A percentile compares a stretch with the other conserved stretches of the same genome.
phyloP scores from a whole-genome alignment of 352 stramenopile genomes.

The Phytophthora nicotianae region DNA sequence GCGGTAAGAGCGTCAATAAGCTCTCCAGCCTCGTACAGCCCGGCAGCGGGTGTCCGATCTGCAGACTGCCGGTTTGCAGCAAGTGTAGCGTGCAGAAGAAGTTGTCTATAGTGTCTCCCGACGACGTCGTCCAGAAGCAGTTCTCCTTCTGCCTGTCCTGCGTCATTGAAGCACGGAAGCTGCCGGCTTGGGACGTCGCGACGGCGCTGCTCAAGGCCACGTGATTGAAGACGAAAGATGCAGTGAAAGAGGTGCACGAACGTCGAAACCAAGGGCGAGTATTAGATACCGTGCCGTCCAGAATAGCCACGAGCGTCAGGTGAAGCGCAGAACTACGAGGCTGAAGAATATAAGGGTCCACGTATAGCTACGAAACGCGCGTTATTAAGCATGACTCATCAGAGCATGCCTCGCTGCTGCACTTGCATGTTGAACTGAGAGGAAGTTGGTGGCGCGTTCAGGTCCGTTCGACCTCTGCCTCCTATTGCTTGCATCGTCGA shows the following conservation, averaged over 20 bases:
- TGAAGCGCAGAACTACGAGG: constrained; percentile 7
- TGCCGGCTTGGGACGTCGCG: constrained; percentile 47
- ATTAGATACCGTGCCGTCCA: no score
- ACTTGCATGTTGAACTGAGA: constrained; percentile 17
- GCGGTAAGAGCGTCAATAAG: constrained; percentile 35
- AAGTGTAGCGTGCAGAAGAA: constrained; percentile 58
- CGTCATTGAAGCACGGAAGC: constrained; percentile 46
- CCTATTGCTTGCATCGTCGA: constrained; percentile 21
- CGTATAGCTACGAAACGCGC: constrained; percentile 10
- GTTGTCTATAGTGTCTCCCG: constrained; percentile 35
- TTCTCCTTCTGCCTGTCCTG: constrained; percentile 64
- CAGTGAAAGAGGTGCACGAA: background rate
- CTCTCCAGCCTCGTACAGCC: constrained; percentile 29
- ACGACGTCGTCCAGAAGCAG: constrained; percentile 47
- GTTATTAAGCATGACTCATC: constrained; percentile 6
- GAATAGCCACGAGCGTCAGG: background rate
- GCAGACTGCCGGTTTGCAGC: constrained; percentile 40
- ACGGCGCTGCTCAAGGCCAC: constrained; percentile 31
- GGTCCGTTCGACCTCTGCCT: constrained; percentile 10
- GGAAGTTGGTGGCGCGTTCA: background rate
- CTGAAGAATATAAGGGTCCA: constrained; percentile 24
- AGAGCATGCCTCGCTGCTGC: background rate
- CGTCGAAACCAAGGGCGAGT: background rate
- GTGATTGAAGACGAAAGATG: constrained; percentile 8
- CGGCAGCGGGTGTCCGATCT: constrained; percentile 35